Evolutionary conservation across 2,329 filamentous ascomycete genomes (phyloP).

Genomic region (Aureobasidium sp.): DNA sequence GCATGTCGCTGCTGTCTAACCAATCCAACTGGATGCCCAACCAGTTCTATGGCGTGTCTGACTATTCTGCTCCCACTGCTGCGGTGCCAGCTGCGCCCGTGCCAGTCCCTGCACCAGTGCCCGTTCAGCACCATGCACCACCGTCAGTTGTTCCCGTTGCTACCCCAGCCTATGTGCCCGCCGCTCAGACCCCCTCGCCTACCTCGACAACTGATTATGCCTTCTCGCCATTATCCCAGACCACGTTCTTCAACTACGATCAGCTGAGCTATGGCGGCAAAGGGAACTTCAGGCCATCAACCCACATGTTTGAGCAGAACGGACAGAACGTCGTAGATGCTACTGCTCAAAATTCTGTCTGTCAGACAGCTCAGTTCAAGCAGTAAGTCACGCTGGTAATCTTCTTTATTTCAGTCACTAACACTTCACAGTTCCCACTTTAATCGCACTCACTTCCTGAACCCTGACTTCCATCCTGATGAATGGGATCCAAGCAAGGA

Average conservation of each 20-base stretch:
- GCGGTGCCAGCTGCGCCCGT: background rate
- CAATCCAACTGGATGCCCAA: conserved; percentile 11
- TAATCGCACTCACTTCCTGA: conserved; percentile 44
- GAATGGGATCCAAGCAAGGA: conserved; percentile 42
- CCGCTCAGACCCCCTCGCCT: conserved; percentile 1
- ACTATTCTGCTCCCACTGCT: background rate
- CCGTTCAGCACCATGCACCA: conserved; percentile 10
- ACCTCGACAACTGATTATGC: background rate
- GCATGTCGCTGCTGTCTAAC: conserved; percentile 30
- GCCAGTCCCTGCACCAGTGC: background rate
- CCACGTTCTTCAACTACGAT: conserved; percentile 26
- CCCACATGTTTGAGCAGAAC: conserved; percentile 19
- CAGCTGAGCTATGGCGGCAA: background rate
- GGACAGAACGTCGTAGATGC: conserved; percentile 29
- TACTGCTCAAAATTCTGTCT: conserved; percentile 23
- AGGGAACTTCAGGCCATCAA: conserved; percentile 6
- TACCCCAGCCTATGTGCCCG: background rate
- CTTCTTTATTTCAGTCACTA: background rate
- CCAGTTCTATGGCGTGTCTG: conserved; percentile 1
- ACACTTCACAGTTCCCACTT: conserved; percentile 35
- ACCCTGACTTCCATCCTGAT: conserved; percentile 44
- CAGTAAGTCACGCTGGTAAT: conserved; percentile 27
- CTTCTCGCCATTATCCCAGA: background rate
- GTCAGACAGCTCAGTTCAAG: conserved; percentile 42
- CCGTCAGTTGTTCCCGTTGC: background rate